Evolutionary conservation across 169 alveolate genomes (phyloP).

Genomic region (Cryptosporidium viatorum): DNA sequence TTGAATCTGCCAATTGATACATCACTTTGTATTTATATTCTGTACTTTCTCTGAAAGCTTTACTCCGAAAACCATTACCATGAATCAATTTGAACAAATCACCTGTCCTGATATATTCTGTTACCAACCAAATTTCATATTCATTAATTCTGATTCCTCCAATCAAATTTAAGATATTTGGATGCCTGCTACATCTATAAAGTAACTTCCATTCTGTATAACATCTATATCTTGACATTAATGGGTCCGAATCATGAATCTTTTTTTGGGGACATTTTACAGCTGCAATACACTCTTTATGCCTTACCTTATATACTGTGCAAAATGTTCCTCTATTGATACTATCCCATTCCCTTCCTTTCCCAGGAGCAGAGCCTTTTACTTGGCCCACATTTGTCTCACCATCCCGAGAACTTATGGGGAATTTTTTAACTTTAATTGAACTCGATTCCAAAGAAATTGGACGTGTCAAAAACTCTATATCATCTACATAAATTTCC

Average conservation of each 20-base stretch:
- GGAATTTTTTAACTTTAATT: background rate
- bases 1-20: slow-evolving; percentile 73
- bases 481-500: slow-evolving; percentile 30
- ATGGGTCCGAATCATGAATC: slow-evolving; percentile 73
- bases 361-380: slow-evolving; percentile 14
- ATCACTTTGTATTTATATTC: slow-evolving; percentile 54
- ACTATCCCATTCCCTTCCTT: slow-evolving; percentile 63
- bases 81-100: slow-evolving; percentile 67
- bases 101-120: slow-evolving; percentile 72
- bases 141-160: slow-evolving; percentile 75
- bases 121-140: slow-evolving; percentile 74
- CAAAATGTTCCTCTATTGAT: slow-evolving; percentile 71
- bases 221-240: slow-evolving; percentile 74
- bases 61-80: slow-evolving; percentile 43
- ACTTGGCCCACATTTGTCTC: slow-evolving; percentile 48
- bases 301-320: slow-evolving; percentile 59
- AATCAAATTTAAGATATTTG: slow-evolving; percentile 62
- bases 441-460: background rate
- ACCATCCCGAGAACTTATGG: background rate
- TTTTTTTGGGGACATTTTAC: slow-evolving; percentile 73
- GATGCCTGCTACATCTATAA: slow-evolving; percentile 54
- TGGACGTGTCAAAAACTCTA: slow-evolving; percentile 50
- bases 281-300: slow-evolving; percentile 79
- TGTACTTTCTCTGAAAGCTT: slow-evolving; percentile 12
- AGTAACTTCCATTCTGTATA: slow-evolving; percentile 76